These are phyloP conservation scores for Hemileccinum rubropunctum DNA, from an alignment of 768 basidiomycete species.

Conservation along the genomic window DNA sequence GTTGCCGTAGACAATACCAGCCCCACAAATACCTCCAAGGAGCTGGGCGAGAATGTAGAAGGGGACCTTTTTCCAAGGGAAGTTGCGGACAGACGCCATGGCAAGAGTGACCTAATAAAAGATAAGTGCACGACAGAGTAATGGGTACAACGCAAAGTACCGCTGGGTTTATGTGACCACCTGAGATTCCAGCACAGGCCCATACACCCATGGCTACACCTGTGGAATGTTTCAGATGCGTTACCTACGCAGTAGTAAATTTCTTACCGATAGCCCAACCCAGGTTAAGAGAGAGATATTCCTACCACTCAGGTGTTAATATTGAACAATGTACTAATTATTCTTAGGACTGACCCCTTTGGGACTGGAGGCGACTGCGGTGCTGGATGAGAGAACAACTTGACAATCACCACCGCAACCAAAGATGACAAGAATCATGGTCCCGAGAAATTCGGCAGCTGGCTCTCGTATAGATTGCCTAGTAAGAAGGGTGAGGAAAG, in stretches of 20 bases:
- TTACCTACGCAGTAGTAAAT: background rate
- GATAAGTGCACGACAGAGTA: background rate
- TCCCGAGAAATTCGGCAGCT: slow-evolving; percentile 62
- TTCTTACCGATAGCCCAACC: slow-evolving; percentile 33
- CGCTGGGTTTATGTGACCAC: slow-evolving; percentile 74
- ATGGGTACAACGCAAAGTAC: slow-evolving; percentile 32
- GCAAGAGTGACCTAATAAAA: slow-evolving; percentile 61
- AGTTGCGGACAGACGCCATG: slow-evolving; percentile 64
- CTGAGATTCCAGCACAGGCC: slow-evolving; percentile 64
- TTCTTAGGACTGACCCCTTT: slow-evolving; percentile 50
- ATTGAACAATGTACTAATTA: background rate
- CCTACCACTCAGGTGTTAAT: slow-evolving; percentile 15
- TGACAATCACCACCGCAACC: slow-evolving; percentile 60
- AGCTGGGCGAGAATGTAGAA: slow-evolving; percentile 62
- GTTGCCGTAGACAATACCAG: slow-evolving; percentile 57
- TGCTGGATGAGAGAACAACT: slow-evolving; percentile 46
- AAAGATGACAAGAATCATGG: slow-evolving; percentile 56
- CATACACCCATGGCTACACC: slow-evolving; percentile 66
- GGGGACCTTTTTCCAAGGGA: slow-evolving; percentile 82
- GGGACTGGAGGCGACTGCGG: slow-evolving; percentile 42
- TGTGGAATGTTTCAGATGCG: slow-evolving; percentile 11
- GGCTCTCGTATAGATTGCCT: slow-evolving; percentile 54
- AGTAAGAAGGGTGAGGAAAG: slow-evolving; percentile 5
- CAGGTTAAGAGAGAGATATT: slow-evolving; percentile 23
- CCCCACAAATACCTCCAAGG: slow-evolving; percentile 58